phyloP scores from a whole-genome alignment of 2,329 filamentous ascomycete genomes.

The Ilyonectria destructans region DNA sequence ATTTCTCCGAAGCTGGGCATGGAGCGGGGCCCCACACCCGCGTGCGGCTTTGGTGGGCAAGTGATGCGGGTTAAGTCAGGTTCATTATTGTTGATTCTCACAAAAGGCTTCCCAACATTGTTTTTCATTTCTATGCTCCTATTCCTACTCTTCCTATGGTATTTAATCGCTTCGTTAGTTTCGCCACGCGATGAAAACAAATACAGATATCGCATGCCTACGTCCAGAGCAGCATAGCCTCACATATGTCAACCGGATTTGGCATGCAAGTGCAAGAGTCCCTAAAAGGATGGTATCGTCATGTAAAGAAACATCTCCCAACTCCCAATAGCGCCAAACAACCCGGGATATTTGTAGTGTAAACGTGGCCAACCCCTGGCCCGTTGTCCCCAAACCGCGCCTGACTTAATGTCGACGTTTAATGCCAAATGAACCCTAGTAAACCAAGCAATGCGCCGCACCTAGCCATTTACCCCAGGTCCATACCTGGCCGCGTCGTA shows the following conservation, averaged over 20 bases:
- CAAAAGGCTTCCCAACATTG: neutral
- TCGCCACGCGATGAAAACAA: neutral
- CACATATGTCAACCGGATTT: neutral
- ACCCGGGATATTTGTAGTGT: neutral
- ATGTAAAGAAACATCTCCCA: slow-evolving; percentile 3
- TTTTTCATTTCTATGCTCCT: neutral
- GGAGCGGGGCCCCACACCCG: slow-evolving; percentile 3
- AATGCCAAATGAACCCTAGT: slow-evolving; percentile 11
- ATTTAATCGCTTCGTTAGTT: neutral
- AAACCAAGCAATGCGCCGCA: slow-evolving; percentile 32
- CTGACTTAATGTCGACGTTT: slow-evolving; percentile 20
- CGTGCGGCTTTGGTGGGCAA: neutral
- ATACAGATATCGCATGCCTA: neutral
- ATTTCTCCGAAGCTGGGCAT: slow-evolving; percentile 39
- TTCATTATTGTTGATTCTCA: neutral
- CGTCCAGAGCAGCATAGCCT: neutral
- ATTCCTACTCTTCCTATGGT: neutral
- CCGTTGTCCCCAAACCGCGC: slow-evolving; percentile 10
- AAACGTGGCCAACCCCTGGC: slow-evolving; percentile 10
- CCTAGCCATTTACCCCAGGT: slow-evolving; percentile 9
- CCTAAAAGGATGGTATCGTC: neutral
- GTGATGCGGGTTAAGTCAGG: neutral
- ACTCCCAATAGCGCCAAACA: slow-evolving; percentile 20
- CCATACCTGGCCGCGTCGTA: neutral
- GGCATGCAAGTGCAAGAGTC: neutral